Evolutionary conservation across 495 filamentous ascomycete species (phyloP).

Genomic region (Parachaetomium inaequale): DNA sequence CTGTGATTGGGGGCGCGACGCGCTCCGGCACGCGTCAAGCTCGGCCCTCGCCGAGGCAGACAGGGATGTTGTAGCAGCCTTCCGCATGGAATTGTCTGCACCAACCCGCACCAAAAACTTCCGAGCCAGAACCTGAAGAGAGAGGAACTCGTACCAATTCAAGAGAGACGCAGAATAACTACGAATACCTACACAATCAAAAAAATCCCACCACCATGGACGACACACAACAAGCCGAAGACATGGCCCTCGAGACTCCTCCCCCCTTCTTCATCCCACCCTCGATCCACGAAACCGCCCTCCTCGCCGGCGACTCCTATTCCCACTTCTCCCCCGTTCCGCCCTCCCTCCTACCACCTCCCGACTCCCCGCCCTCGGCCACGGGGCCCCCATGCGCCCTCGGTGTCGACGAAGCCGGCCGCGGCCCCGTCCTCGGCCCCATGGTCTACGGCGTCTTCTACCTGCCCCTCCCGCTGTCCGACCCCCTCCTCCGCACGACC

Average conservation of each 20-base stretch:
- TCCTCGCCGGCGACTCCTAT: conserved; percentile 74
- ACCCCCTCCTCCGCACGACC: conserved; percentile 64
- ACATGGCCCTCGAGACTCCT: conserved; percentile 54
- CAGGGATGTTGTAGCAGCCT: not conserved
- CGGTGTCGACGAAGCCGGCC: conserved; percentile 92
- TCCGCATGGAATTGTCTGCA: not conserved
- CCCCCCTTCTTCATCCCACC: conserved; percentile 69
- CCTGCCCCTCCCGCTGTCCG: conserved; percentile 64
- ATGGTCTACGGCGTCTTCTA: conserved; percentile 97
- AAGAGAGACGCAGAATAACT: too few species aligned
- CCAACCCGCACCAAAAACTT: not conserved
- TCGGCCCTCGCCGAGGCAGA: not conserved
- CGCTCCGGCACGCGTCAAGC: conserved; percentile 15
- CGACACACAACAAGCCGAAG: conserved; percentile 44
- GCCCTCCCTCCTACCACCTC: conserved; percentile 45
- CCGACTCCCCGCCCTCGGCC: conserved; percentile 12
- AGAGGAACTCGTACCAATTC: too few species aligned
- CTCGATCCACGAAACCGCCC: conserved; percentile 58
- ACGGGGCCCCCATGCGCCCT: conserved; percentile 47
- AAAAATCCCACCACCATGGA: conserved; percentile 35
- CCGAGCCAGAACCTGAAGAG: too few species aligned
- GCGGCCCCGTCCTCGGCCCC: conserved; percentile 90
- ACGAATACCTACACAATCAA: too few species aligned
- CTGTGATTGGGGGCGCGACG: conserved; percentile 15
- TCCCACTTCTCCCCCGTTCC: conserved; percentile 77